Evolutionary conservation across 257 asterid genomes (phyloP), one percentile per base, ranked within the genome.

Genomic region (Mentha longifolia): DNA sequence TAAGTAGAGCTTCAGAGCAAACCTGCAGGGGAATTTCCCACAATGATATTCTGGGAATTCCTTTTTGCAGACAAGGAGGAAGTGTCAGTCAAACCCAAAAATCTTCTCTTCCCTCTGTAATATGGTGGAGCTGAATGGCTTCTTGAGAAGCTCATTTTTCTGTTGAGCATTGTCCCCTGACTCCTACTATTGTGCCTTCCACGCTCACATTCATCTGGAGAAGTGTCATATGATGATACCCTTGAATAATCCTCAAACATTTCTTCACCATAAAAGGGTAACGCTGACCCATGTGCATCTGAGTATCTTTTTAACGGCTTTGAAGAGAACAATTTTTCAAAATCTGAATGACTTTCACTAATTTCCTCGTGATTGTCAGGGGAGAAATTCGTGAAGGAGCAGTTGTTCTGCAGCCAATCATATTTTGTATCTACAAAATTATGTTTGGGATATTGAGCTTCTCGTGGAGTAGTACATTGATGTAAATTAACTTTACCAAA

Each of bases 121-220:
- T 80, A 80, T 70, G 97, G 99, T 43, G 96, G 99, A 76, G 99
- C 97, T 76, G 99, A 89, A 76, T 72, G 81, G 79, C 97, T 83
- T 85, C 97, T 87, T 69, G 73, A 43, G 61, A 67, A 79, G 22
- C 79, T 76, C 67, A 68, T 86, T 74, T 67, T 71, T 63, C 61
- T 67, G 54, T 78, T 72, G 60, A 20, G 68, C 31, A 47, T 54
- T 62, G 62, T 61, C 60, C 74, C 69, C 78, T 60, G 78, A 51
- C 74, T 78, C 61, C 79, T 73, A 19, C 59, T 50, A 68, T 45
- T 64, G 47, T 61, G 74, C 61, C 69, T 75, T 74, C 67, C 78
- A 71, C 52, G 68, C 10, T 71, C 75, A 56, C 73, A 71, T 61
- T 35, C 76, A 17, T 30, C 11, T 9, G 65, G 69, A 56, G 84